Evolutionary conservation across 2,329 filamentous ascomycete genomes (phyloP), one percentile per base, ranked within the genome.

Genomic region (Fusarium penzigii): DNA sequence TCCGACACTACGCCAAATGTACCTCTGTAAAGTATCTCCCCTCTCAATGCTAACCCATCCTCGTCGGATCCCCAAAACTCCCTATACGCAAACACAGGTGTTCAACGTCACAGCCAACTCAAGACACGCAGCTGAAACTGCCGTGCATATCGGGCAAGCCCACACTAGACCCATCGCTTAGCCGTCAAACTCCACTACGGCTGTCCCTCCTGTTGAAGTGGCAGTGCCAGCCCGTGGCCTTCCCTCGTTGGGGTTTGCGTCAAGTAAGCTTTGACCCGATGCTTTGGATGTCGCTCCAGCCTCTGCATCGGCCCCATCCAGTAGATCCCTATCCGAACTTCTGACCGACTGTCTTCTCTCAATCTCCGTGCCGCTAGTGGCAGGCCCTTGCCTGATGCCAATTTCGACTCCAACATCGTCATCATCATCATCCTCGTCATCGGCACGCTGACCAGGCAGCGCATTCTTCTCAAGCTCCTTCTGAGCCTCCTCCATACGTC

Each of bases 401-500:
- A 74, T 70, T 58, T 75, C 75, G 12, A 75, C 72, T 17, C 75
- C 76, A 36, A 75, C 57, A 46, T 78, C 78, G 44, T 85, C 82
- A 17, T 84, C 84, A 12, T 89, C 87, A 3, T 89, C 88, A 0
- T 87, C 87, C 0, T 88, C 87, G 0, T 90, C 87, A 1, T 91
- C 88, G 0, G 86, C 82, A 71, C 57, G 77, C 64, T 87, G 78
- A 42, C 81, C 75, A 2, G 82, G 81, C n/a, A 86, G 73, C 1
- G 87, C 88, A 54, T 92, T 92, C 71, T 87, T 88, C 72, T 97
- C 93, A 59, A 97, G 75, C 68, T 97, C 93, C 62, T 86, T 87
- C 72, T 97, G 92, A 3, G 93, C 93, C 69, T 99, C 94, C 57
- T 99, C 93, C 88, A 97, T 96, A 42, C 92, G 82, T 64, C 92